Conservation (phyloP, 1,139 yeast genomes). For the Taphrina communis region DNA sequence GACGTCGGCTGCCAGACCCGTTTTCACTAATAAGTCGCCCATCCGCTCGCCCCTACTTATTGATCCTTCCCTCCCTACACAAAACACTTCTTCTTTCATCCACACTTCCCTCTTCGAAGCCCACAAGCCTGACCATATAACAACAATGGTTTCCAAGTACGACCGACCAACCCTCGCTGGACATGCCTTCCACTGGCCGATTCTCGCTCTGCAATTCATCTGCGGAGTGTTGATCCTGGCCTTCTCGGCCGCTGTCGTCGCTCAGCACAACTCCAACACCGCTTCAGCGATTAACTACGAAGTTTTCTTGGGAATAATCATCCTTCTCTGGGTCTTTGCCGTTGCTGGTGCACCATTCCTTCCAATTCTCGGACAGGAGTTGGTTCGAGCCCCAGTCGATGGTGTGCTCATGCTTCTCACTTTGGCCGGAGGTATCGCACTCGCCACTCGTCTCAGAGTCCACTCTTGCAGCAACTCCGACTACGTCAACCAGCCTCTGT, state of each 20-base stretch:
- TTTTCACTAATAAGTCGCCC: conserved; percentile 27
- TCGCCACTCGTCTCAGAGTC: conserved; percentile 84
- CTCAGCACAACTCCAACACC: conserved; percentile 58
- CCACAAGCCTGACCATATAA: conserved; percentile 14
- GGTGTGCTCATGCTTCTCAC: conserved; percentile 88
- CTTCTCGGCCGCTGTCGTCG: conserved; percentile 82
- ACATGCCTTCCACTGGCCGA: conserved; percentile 50
- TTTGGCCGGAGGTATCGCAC: conserved; percentile 90
- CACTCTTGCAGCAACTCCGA: conserved; percentile 79
- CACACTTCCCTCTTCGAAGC: conserved; percentile 5
- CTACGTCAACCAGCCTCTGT: conserved; percentile 72
- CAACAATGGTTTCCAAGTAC: conserved; percentile 40
- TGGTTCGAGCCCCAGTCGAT: conserved; percentile 74
- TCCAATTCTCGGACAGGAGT: conserved; percentile 75
- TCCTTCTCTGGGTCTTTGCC: conserved; percentile 77
- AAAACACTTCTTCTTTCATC: neutral
- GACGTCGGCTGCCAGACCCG: conserved; percentile 31
- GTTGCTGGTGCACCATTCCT: conserved; percentile 54
- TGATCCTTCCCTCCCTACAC: neutral
- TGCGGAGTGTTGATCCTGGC: conserved; percentile 81
- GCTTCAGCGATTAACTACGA: conserved; percentile 87
- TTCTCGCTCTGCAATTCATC: conserved; percentile 75
- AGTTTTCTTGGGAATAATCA: conserved; percentile 86
- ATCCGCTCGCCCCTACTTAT: conserved; percentile 9
- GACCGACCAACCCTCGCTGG: conserved; percentile 41